These are phyloP conservation scores for Apophysomyces trapeziformis DNA, from an alignment of 371 early-diverging fungal species.

Conservation along the genomic window DNA sequence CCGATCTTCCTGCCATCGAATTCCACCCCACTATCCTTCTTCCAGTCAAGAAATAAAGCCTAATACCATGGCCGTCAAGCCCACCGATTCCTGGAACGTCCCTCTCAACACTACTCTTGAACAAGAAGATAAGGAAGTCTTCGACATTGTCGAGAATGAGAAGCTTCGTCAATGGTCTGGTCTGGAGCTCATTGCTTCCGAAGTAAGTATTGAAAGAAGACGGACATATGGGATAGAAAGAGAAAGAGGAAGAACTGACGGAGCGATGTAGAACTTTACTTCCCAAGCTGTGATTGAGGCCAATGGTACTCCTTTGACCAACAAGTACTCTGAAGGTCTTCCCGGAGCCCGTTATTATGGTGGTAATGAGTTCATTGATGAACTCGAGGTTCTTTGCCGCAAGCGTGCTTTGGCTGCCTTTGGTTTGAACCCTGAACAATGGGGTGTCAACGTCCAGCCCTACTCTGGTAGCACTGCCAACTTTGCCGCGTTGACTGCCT, in stretches of 20 bases:
- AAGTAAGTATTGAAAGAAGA: slow-evolving; percentile 57
- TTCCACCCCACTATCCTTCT: background rate
- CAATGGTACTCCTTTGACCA: slow-evolving; percentile 97
- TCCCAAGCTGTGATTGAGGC: slow-evolving; percentile 97
- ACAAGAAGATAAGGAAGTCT: slow-evolving; percentile 92
- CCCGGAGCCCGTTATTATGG: slow-evolving; percentile 94
- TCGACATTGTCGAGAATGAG: slow-evolving; percentile 92
- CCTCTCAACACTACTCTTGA: slow-evolving; percentile 79
- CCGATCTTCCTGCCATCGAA: slow-evolving; percentile 3
- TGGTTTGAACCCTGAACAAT: slow-evolving; percentile 88
- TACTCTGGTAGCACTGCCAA: slow-evolving; percentile 99
- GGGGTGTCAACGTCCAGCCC: slow-evolving; percentile 99
- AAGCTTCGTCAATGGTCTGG: slow-evolving; percentile 97
- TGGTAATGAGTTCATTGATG: slow-evolving; percentile 98
- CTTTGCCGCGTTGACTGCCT: slow-evolving; percentile 96
- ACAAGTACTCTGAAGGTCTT: slow-evolving; percentile 99
- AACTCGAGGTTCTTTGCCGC: slow-evolving; percentile 95
- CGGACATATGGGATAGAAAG: background rate
- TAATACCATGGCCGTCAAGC: slow-evolving; percentile 43
- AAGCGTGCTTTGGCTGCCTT: slow-evolving; percentile 96
- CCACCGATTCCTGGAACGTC: slow-evolving; percentile 63
- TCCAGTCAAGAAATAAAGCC: background rate
- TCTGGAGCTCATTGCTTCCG: slow-evolving; percentile 98
- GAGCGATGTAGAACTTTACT: slow-evolving; percentile 89
- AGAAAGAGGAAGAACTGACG: background rate